Conservation (phyloP, 192 early-diverging fungal species). For the Entomortierella chlamydospora region DNA sequence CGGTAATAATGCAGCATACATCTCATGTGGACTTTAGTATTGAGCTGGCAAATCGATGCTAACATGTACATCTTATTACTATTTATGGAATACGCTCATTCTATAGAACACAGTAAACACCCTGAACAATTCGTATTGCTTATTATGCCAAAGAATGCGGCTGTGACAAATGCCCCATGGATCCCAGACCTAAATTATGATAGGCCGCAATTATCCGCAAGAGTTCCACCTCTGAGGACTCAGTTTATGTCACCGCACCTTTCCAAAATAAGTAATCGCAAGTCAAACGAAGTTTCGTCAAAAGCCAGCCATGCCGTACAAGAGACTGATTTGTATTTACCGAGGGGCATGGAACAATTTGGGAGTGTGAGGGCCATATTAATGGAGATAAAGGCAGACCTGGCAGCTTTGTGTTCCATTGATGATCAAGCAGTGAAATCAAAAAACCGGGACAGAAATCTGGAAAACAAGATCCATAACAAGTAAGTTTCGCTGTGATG, state of each 20-base stretch:
- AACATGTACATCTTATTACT: not conserved
- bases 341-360: constrained; percentile 36
- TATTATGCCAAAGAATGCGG: constrained; percentile 21
- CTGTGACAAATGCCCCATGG: constrained; percentile 27
- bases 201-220: constrained; percentile 7
- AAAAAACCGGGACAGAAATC: not conserved
- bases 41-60: too few relatives aligned
- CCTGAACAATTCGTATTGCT: constrained; percentile 33
- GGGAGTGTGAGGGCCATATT: constrained; percentile 6
- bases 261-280: not conserved
- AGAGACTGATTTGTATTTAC: not conserved
- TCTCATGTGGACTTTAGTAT: too few relatives aligned
- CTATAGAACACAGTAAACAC: not conserved
- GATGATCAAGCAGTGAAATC: not conserved
- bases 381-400: constrained; percentile 2
- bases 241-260: not conserved
- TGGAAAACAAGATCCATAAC: constrained; percentile 7
- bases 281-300: not conserved
- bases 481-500: constrained; percentile 1
- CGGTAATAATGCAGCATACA: constrained; percentile 10
- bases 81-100: too few relatives aligned
- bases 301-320: not conserved
- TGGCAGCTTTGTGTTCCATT: not conserved
- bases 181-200: constrained; percentile 44
- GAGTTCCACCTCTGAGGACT: not conserved